Percentiles rank a stretch among this genome's conserved stretches.
Evolutionary conservation across 352 stramenopile species (phyloP).

Genomic region (Phytophthora macrochlamydospora): DNA sequence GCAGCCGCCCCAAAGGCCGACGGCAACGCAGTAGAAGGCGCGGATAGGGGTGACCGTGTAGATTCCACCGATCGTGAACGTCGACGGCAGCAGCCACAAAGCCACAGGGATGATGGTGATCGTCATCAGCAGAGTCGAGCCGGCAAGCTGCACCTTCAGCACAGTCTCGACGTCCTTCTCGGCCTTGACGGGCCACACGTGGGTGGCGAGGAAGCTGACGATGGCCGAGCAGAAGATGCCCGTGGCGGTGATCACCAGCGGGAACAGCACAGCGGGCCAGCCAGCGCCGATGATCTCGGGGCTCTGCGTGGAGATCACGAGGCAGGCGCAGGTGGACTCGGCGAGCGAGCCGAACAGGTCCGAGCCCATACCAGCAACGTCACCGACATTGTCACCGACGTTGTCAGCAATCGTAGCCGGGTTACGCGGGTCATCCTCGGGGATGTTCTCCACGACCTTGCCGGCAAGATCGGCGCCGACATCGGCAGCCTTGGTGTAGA

Average conservation of each 20-base stretch:
- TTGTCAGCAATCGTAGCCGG: constrained; percentile 99
- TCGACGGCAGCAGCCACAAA: constrained; percentile 91
- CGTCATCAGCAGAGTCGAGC: constrained; percentile 97
- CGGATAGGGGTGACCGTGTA: constrained; percentile 85
- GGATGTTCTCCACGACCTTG: constrained; percentile 99
- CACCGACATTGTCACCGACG: constrained; percentile 99
- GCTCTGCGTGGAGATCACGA: constrained; percentile 96
- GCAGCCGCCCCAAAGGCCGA: constrained; percentile 97
- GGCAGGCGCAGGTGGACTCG: constrained; percentile 97
- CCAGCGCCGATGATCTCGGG: constrained; percentile 89
- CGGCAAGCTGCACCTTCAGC: constrained; percentile 98
- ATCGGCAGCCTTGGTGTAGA: constrained; percentile 99
- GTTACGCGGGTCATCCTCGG: constrained; percentile 99
- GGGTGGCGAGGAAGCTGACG: constrained; percentile 97
- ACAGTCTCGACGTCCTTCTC: constrained; percentile 97
- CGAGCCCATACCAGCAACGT: constrained; percentile 99
- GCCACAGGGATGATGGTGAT: constrained; percentile 91
- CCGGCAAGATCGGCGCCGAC: constrained; percentile 99
- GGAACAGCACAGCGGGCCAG: constrained; percentile 97
- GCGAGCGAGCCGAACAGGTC: constrained; percentile 99
- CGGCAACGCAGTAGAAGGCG: constrained; percentile 93
- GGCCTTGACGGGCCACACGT: constrained; percentile 94
- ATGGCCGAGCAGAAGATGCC: constrained; percentile 98
- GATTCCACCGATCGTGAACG: constrained; percentile 86
- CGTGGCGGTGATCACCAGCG: constrained; percentile 95